Base-by-base conservation (phyloP, 176 grass and related monocot genomes). In the Oryza meyeriana region DNA sequence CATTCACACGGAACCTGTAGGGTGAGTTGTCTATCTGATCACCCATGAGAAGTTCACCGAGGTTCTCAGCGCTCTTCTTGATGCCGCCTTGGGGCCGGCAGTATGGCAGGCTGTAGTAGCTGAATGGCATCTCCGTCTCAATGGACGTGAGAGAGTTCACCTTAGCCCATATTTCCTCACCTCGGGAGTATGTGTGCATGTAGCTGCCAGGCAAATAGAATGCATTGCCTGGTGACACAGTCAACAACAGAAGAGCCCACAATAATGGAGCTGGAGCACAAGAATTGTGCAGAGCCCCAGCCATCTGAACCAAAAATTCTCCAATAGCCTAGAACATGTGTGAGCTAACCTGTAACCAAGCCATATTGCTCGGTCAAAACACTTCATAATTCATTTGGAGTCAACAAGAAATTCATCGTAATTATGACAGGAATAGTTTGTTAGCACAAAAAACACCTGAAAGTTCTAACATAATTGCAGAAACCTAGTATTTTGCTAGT, bases 71-170 rank as follows among this genome's bases (percentile, higher is more conserved):
- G 0, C 94, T 97, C 87, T 97, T 97, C 64, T 97, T 97, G 71
- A 97, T 90, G 66, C 91, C 91, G 7, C 77, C 80, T 63, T 83
- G 78, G 25, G 94, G 91, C 0, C 12, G 68, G 81, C 91, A 97
- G 47, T 91, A 97, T 9, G 94, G 94, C 30, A 97, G 86, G 81
- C 73, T 93, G 78, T 97, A 97, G 88, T 91, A 97, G 79, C 75
- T 83, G 83, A 91, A 97, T 7, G 94, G 91, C 76, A 93, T 90
- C 84, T 97, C 84, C 0, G 94, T 97, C 85, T 97, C 91, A 18
- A 97, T 97, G 52, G 94, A 97, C 1, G 94, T 93, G 44, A 97
- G 91, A 4, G 94, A 97, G 66, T 97, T 97, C 12, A 97, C 94
- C 83, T 97, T 97, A 31, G 85, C 88, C 1, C 9, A 77, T 76